phyloP scores from a whole-genome alignment of 2,329 filamentous ascomycete genomes.

The Aotearoamyces nothofagi region DNA sequence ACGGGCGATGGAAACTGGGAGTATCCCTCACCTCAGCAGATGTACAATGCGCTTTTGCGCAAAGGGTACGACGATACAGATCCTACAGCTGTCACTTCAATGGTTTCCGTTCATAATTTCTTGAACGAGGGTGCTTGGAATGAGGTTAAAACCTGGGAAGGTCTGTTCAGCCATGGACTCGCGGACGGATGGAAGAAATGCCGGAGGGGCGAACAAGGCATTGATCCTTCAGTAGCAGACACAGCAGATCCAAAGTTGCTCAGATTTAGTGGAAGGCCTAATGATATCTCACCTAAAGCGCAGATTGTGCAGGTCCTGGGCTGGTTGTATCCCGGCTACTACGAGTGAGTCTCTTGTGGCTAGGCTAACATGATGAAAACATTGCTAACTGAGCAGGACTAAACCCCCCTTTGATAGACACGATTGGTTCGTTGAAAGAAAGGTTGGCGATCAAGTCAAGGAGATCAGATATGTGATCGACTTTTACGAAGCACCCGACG shows the following conservation, averaged over 20 bases:
- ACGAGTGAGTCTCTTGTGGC: slow-evolving; percentile 38
- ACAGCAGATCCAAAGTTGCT: slow-evolving; percentile 56
- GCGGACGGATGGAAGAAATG: slow-evolving; percentile 59
- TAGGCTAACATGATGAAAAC: slow-evolving; percentile 3
- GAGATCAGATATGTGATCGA: slow-evolving; percentile 94
- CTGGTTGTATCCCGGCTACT: slow-evolving; percentile 64
- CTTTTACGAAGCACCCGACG: slow-evolving; percentile 72
- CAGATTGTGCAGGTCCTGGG: slow-evolving; percentile 69
- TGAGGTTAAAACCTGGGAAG: slow-evolving; percentile 90
- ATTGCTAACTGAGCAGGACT: slow-evolving; percentile 33
- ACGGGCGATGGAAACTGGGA: slow-evolving; percentile 76
- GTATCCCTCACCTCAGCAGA: slow-evolving; percentile 95
- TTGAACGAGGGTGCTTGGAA: slow-evolving; percentile 94
- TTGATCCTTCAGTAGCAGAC: slow-evolving; percentile 28
- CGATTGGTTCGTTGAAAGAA: slow-evolving; percentile 84
- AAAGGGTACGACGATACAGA: slow-evolving; percentile 96
- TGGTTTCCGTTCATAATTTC: slow-evolving; percentile 98
- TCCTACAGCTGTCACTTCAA: slow-evolving; percentile 81
- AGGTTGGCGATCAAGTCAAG: slow-evolving; percentile 48
- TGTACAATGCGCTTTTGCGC: slow-evolving; percentile 95
- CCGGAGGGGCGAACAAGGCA: slow-evolving; percentile 49
- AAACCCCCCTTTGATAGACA: slow-evolving; percentile 91
- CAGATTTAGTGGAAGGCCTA: slow-evolving; percentile 77
- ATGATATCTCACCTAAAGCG: slow-evolving; percentile 84
- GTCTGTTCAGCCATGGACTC: slow-evolving; percentile 64